Evolutionary conservation across 768 basidiomycete species (phyloP), one percentile per base, ranked within the genome.

Genomic region (Lactifluus rugatus): DNA sequence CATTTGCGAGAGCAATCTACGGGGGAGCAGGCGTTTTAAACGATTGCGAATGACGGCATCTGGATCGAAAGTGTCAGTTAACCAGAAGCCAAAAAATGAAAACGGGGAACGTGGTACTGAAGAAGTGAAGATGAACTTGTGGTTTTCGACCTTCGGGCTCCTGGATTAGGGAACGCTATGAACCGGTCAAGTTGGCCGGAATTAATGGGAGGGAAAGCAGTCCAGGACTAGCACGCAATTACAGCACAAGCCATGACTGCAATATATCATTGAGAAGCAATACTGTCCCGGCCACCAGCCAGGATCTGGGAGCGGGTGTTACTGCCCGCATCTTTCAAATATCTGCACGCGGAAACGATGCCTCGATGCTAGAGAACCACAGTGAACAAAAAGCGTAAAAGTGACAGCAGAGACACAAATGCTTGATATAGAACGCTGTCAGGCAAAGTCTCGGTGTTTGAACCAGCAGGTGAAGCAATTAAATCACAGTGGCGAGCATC

Each of bases 121-220:
- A 51, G 48, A 46, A 25, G 44, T 48, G 36, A 34, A 51, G 48
- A 46, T 26, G 44, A 17, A 26, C 17, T 14, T 19, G 36, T 25
- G 19, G 58, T 55, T 10, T 21, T 42, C 42, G 19, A 46, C 28
- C 31, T 23, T 14, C 41, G 25, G 31, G 41, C 41, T 16, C 31
- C 47, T 39, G 19, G 28, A 59, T 59, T 55, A 54, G 58, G 58
- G 48, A 54, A 59, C 42, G 8, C 31, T 21, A 45, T 50, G 10
- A 25, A 54, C 31, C 44, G n/a, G 25, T 23, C 46, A 8, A 23
- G 14, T 13, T 37, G 39, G 36, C 47, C n/a, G 42, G 39, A 44
- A 44, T 44, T n/a, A 21, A 39, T 44, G 5, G 23, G 47, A 54
- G 34, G 17, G 47, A 41, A 44, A 25, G 23, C 37, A 5, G 14